Evolutionary conservation across 2,329 filamentous ascomycete genomes (phyloP), one percentile per base, ranked within the genome.

Genomic region (Trichoderma sp.): DNA sequence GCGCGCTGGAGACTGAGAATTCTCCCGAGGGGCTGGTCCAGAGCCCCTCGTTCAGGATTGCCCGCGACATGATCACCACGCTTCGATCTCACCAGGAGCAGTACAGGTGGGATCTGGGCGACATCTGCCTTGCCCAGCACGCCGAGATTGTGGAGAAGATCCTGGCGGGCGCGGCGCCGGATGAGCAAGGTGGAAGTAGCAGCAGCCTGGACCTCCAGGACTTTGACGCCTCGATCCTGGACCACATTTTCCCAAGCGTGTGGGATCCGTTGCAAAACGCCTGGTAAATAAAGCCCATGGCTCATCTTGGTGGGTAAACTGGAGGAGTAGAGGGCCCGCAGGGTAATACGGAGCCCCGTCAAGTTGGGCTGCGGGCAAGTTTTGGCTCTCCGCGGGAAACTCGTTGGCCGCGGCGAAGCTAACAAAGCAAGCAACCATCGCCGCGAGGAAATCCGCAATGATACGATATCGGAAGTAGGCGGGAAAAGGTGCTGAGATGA

Each of bases 51-150:
- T 73, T 85, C 10, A 74, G 75, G n/a, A 78, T 84, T 64, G 81
- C 83, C 0, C 76, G 74, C 5, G 79, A 81, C 22, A 75, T 85
- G 12, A 73, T 84, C 3, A 69, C 70, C 3, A 73, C 78, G 2
- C 74, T 86, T 15, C 77, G 76, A 13, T 69, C 70, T 0, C 81
- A 84, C 53, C 79, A 78, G 2, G 75, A 80, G 19, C 72, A 76
- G 5, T 75, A 74, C 52, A 75, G 71, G 0, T 86, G 84, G 84
- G 84, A 86, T 68, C 73, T 86, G 1, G 84, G 78, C 0, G 83
- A 86, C 57, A 78, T 83, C 5, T 86, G 84, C 68, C 73, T 86
- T 1, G 77, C 79, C 0, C 81, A 84, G 57, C 81, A 84, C 69
- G 74, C 77, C 6, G 82, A 84, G 12, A 72, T 84, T 13, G 76